These are phyloP conservation scores for Calonectria multiphialidica DNA, from an alignment of 2,329 filamentous ascomycete genomes.

Conservation along the genomic window DNA sequence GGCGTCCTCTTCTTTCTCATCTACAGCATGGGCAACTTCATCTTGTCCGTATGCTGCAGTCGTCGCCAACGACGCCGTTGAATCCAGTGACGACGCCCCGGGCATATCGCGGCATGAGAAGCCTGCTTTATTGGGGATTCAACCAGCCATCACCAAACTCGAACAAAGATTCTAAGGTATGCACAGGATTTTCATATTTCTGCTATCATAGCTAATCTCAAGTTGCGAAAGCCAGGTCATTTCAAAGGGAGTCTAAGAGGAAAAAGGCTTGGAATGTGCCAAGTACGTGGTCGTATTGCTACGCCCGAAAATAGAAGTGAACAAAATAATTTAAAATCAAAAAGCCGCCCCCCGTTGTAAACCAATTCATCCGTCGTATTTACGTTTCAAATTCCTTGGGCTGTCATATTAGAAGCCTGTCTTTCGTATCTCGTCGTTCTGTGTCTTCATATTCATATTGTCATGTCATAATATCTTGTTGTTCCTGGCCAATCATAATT, in stretches of 20 bases:
- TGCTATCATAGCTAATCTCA: neutral
- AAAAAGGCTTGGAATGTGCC: neutral
- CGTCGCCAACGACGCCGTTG: neutral
- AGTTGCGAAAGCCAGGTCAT: neutral
- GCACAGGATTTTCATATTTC: neutral
- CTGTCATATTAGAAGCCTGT: conserved; percentile 13
- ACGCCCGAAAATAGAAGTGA: neutral
- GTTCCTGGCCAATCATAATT: neutral
- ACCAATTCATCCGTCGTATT: neutral
- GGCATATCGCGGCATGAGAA: neutral
- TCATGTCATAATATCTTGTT: neutral
- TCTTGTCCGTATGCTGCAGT: neutral
- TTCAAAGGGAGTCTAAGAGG: conserved; percentile 1
- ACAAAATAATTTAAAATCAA: neutral
- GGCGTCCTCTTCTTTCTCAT: neutral
- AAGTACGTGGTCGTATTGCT: neutral
- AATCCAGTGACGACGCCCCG: neutral
- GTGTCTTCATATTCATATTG: neutral
- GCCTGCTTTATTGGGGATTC: neutral
- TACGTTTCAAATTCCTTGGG: neutral
- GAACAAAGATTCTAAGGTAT: neutral
- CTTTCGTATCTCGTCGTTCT: conserved; percentile 1
- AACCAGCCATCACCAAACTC: neutral
- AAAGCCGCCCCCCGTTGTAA: neutral
- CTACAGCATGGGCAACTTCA: neutral